phyloP scores from a whole-genome alignment of 805 yeast genomes.

The Pichia nakasei region DNA sequence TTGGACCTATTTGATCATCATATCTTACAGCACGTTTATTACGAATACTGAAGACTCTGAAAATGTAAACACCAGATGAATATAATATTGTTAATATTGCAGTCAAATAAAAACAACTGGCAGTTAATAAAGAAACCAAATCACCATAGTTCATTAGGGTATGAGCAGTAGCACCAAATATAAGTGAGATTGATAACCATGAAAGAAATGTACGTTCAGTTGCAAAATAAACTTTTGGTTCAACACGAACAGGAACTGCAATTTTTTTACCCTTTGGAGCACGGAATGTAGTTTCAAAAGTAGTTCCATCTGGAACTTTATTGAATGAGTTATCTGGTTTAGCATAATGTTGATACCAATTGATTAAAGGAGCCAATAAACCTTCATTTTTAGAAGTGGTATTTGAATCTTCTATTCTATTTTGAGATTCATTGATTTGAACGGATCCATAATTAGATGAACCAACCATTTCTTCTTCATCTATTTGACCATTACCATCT shows the following conservation, averaged over 20 bases:
- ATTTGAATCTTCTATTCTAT: constrained; percentile 21
- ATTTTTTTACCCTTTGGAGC: constrained; percentile 88
- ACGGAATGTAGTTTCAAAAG: constrained; percentile 44
- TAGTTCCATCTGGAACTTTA: constrained; percentile 55
- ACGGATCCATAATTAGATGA: constrained; percentile 23
- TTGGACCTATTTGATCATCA: constrained; percentile 85
- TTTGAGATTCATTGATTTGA: constrained; percentile 22
- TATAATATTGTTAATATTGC: constrained; percentile 68
- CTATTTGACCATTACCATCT: constrained; percentile 47
- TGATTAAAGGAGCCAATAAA: constrained; percentile 10
- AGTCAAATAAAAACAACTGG: constrained; percentile 77
- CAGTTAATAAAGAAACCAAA: constrained; percentile 63
- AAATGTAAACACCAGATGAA: constrained; percentile 64
- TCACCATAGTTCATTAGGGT: constrained; percentile 81
- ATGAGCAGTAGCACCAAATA: constrained; percentile 83
- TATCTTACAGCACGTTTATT: constrained; percentile 74
- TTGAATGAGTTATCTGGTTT: constrained; percentile 40
- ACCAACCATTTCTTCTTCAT: constrained; percentile 60
- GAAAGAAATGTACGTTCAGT: constrained; percentile 91
- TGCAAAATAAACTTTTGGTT: constrained; percentile 98
- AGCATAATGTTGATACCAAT: constrained; percentile 13
- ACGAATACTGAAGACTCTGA: constrained; percentile 78
- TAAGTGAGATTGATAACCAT: constrained; percentile 87
- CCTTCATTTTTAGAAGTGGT: constrained; percentile 9
- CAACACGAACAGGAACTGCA: constrained; percentile 91